A percentile compares a stretch with the other conserved stretches of the same genome.
phyloP scores from a whole-genome alignment of 768 basidiomycete genomes.

The Porpolomopsis calyptriformis region DNA sequence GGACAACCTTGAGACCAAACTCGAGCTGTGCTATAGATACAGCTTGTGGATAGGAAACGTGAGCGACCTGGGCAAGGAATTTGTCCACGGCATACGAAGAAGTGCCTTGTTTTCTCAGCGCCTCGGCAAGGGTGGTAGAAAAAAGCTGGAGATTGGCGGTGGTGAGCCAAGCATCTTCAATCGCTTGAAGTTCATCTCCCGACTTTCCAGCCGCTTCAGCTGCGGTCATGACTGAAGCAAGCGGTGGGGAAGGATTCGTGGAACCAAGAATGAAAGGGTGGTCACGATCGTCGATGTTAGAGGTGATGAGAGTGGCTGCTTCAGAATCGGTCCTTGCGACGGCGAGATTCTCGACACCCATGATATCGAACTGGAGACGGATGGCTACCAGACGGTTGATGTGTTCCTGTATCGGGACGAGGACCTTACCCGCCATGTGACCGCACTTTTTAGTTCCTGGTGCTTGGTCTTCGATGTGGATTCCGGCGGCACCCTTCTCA shows the following conservation, averaged over 20 bases:
- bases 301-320: conserved; percentile 92
- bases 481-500: conserved; percentile 95
- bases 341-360: conserved; percentile 93
- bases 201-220: conserved; percentile 75
- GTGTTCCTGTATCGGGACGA: conserved; percentile 95
- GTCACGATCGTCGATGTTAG: conserved; percentile 96
- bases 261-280: conserved; percentile 93
- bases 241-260: conserved; percentile 59
- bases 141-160: conserved; percentile 75
- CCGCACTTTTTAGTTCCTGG: conserved; percentile 95
- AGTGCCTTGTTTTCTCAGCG: conserved; percentile 50
- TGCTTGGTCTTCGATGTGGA: conserved; percentile 97
- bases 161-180: conserved; percentile 82
- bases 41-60: conserved; percentile 59
- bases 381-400: conserved; percentile 97
- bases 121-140: conserved; percentile 58
- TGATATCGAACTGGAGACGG: conserved; percentile 94
- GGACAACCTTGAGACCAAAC: conserved; percentile 61
- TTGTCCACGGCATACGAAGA: conserved; percentile 39
- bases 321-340: conserved; percentile 95
- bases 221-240: conserved; percentile 72
- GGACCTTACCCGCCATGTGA: conserved; percentile 92
- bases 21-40: conserved; percentile 67
- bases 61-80: conserved; percentile 54
- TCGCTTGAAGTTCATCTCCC: conserved; percentile 70